These are phyloP conservation scores for Mortierella antarctica DNA, from an alignment of 192 early-diverging fungal species.

Conservation along the genomic window DNA sequence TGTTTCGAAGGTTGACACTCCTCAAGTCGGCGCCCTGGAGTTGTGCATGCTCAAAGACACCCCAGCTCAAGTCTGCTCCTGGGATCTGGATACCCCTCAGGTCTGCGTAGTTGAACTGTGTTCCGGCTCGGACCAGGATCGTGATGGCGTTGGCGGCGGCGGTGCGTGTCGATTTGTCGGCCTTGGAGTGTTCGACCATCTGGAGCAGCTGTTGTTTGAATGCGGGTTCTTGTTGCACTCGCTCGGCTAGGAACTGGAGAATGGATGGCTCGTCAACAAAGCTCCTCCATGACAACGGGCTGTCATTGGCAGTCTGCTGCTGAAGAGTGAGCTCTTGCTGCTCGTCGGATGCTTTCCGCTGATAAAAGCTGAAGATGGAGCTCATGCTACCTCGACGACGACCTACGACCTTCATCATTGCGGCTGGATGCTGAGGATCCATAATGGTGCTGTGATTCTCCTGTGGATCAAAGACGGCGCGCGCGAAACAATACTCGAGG, in stretches of 20 bases:
- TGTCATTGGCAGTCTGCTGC: background rate
- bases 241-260: background rate
- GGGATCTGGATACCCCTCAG: no score
- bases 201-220: no score
- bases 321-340: background rate
- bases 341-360: background rate
- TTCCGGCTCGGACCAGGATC: no score
- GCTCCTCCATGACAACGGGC: background rate
- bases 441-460: background rate
- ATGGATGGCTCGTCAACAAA: background rate
- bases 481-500: constrained; percentile 6
- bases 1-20: background rate
- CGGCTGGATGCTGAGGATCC: background rate
- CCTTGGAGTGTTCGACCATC: no score
- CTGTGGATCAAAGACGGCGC: constrained; percentile 1
- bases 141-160: no score
- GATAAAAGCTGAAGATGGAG: background rate
- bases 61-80: background rate
- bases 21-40: background rate
- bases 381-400: background rate
- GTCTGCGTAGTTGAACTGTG: no score
- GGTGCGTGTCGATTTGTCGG: no score
- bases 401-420: background rate
- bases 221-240: no score
- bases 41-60: background rate